These are phyloP conservation scores for Euphorbia peplus DNA, from an alignment of 345 rosid species.

Conservation along the genomic window DNA sequence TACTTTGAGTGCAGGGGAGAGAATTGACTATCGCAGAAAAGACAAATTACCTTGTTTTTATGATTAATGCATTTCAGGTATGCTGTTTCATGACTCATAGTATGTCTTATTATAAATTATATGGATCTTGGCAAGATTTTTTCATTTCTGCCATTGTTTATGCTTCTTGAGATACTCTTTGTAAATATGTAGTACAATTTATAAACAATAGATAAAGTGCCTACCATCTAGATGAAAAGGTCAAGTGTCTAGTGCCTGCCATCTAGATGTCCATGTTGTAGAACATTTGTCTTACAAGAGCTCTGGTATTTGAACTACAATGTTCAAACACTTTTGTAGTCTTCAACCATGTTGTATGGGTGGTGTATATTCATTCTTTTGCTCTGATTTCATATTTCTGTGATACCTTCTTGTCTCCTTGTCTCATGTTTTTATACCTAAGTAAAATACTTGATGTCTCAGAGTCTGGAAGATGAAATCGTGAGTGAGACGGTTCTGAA, in stretches of 20 bases:
- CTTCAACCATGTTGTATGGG: too few species aligned
- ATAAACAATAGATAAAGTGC: neutral
- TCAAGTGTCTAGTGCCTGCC: neutral
- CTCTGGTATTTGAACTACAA: neutral
- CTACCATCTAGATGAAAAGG: neutral
- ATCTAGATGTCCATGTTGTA: neutral
- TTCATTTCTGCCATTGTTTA: neutral
- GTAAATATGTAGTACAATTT: neutral
- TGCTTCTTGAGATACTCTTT: neutral
- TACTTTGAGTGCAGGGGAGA: slow-evolving; percentile 59
- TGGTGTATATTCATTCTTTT: neutral
- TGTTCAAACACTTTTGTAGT: too few species aligned
- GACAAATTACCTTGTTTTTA: slow-evolving; percentile 88
- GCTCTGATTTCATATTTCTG: neutral
- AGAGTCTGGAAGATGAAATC: slow-evolving; percentile 97
- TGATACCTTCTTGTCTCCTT: neutral
- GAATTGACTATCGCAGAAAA: slow-evolving; percentile 80
- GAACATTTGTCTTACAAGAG: neutral
- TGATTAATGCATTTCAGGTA: slow-evolving; percentile 99
- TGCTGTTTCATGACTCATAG: slow-evolving; percentile 18
- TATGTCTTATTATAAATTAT: slow-evolving; percentile 7
- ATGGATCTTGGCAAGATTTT: neutral
- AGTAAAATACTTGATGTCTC: slow-evolving; percentile 20
- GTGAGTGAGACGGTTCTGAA: slow-evolving; percentile 80
- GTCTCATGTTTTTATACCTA: neutral